A percentile compares a stretch with the other conserved stretches of the same genome.
Conservation (phyloP, 2,329 filamentous ascomycete genomes). For the Plectosphaerella cucumerina region DNA sequence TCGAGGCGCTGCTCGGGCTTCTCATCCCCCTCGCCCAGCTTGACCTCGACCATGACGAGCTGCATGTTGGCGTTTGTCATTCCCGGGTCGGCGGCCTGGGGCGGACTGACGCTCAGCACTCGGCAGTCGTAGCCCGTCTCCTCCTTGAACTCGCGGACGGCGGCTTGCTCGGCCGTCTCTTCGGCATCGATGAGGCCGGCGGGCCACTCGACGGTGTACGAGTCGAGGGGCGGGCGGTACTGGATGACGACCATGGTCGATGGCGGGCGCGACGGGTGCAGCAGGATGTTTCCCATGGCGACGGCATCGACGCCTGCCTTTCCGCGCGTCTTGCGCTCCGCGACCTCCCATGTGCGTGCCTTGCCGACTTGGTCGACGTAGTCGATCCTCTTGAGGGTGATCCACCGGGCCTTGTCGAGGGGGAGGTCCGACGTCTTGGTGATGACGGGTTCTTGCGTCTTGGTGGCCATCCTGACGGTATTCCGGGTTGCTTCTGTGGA, state of each 20-base stretch:
- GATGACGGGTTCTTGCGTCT: slow-evolving; percentile 41
- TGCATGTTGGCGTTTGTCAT: slow-evolving; percentile 59
- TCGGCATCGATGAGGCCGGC: slow-evolving; percentile 48
- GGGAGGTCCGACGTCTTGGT: slow-evolving; percentile 42
- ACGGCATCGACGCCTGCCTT: slow-evolving; percentile 55
- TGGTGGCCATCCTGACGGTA: slow-evolving; percentile 22
- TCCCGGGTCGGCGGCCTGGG: slow-evolving; percentile 53
- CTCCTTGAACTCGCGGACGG: slow-evolving; percentile 49
- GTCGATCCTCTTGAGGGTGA: slow-evolving; percentile 50
- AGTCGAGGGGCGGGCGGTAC: slow-evolving; percentile 46
- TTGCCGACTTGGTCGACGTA: slow-evolving; percentile 54
- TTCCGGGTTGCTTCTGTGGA: too few relatives aligned
- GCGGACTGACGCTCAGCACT: slow-evolving; percentile 42
- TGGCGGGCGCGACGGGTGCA: slow-evolving; percentile 36
- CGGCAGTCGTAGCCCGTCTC: slow-evolving; percentile 54
- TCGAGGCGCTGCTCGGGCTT: slow-evolving; percentile 55
- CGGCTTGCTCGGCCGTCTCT: slow-evolving; percentile 47
- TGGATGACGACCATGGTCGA: slow-evolving; percentile 49
- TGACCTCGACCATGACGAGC: slow-evolving; percentile 55
- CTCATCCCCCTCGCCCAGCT: slow-evolving; percentile 42
- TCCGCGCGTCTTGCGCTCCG: slow-evolving; percentile 52
- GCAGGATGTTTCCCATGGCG: slow-evolving; percentile 56
- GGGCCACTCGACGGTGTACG: slow-evolving; percentile 50
- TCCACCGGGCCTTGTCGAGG: slow-evolving; percentile 50
- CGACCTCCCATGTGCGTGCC: slow-evolving; percentile 55